Conservation (phyloP, 2,329 filamentous ascomycete genomes). For the Microcyclospora pomicola region DNA sequence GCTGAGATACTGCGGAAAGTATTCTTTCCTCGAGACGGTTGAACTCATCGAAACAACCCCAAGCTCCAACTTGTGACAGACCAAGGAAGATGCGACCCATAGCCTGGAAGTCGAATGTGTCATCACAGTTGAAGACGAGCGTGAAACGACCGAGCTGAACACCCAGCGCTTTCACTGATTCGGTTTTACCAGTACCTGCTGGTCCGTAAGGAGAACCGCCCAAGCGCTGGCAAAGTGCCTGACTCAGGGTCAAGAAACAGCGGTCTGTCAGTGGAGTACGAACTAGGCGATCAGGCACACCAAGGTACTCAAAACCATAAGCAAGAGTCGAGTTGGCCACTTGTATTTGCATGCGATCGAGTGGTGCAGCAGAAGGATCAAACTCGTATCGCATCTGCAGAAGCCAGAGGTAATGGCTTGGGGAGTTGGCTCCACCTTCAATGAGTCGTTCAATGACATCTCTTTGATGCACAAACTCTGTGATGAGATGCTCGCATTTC, state of each 20-base stretch:
- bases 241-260: slow-evolving; percentile 94
- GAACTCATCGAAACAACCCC: slow-evolving; percentile 99
- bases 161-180: slow-evolving; percentile 95
- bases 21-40: slow-evolving; percentile 98
- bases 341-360: slow-evolving; percentile 73
- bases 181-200: slow-evolving; percentile 95
- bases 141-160: slow-evolving; percentile 95
- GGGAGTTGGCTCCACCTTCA: slow-evolving; percentile 55
- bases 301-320: slow-evolving; percentile 96
- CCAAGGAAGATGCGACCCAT: slow-evolving; percentile 99
- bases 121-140: slow-evolving; percentile 97
- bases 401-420: slow-evolving; percentile 82
- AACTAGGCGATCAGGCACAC: slow-evolving; percentile 89
- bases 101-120: slow-evolving; percentile 98
- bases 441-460: slow-evolving; percentile 83
- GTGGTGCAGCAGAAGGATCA: slow-evolving; percentile 61
- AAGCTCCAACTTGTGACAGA: slow-evolving; percentile 97
- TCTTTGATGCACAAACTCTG: slow-evolving; percentile 94
- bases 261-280: slow-evolving; percentile 93
- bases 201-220: slow-evolving; percentile 96
- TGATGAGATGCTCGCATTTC: slow-evolving; percentile 97
- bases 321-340: slow-evolving; percentile 94
- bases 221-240: slow-evolving; percentile 85
- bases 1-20: slow-evolving; percentile 92
- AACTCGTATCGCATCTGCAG: slow-evolving; percentile 97